Conservation (phyloP, 2,329 filamentous ascomycete genomes). For the Colletotrichum karsti region DNA sequence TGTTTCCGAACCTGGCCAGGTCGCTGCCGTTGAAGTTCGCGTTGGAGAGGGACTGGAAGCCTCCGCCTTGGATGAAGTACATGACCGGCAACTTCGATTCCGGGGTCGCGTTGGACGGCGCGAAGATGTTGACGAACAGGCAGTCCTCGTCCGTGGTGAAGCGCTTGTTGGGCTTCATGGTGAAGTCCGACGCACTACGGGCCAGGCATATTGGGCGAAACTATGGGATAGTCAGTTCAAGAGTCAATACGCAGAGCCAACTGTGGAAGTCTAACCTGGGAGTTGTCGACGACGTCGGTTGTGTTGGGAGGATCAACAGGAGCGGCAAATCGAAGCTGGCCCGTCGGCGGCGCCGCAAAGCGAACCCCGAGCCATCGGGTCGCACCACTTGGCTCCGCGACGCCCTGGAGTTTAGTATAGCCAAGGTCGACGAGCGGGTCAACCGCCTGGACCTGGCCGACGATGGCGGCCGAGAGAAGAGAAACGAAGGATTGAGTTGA, state of each 20-base stretch:
- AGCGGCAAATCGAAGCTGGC: conserved; percentile 71
- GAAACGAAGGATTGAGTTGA: conserved; percentile 4
- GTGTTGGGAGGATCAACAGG: conserved; percentile 59
- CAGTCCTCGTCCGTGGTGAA: conserved; percentile 67
- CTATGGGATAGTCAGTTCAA: background rate
- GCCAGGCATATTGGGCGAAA: conserved; percentile 25
- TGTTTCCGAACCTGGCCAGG: conserved; percentile 44
- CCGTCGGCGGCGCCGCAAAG: conserved; percentile 77
- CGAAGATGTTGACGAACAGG: conserved; percentile 72
- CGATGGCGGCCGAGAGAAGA: conserved; percentile 10
- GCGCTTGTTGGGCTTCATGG: conserved; percentile 31
- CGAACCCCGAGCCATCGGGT: conserved; percentile 79
- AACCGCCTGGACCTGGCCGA: conserved; percentile 25
- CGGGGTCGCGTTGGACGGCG: conserved; percentile 61
- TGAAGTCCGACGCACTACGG: conserved; percentile 29
- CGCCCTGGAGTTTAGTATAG: conserved; percentile 73
- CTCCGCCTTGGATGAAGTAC: conserved; percentile 66
- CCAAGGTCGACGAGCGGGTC: conserved; percentile 62
- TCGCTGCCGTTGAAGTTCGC: conserved; percentile 26
- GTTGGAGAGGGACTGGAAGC: conserved; percentile 62
- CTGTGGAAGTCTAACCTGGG: background rate
- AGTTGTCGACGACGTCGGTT: conserved; percentile 5
- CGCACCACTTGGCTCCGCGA: conserved; percentile 56
- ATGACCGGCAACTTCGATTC: conserved; percentile 70
- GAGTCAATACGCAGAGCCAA: background rate